Evolutionary conservation across 2,329 filamentous ascomycete species (phyloP), one percentile per base, ranked within the genome.

Genomic region (Cucurbitaria berberidis): DNA sequence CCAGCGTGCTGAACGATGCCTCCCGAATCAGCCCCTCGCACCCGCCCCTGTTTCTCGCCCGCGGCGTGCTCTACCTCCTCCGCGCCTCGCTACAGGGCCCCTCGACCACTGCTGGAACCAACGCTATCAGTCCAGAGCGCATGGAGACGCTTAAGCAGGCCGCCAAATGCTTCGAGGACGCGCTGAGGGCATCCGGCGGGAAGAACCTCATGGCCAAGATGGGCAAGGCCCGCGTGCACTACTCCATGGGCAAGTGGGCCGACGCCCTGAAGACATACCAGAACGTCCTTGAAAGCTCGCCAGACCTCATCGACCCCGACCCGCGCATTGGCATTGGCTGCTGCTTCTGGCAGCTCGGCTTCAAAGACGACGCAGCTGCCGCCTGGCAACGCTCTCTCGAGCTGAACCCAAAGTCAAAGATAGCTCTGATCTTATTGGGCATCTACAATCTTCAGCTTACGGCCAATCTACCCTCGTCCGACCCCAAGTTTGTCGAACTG

Each of bases 291-390:
- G 82, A 87, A 65, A 92, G 89, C 75, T 92, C 93, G 80, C 95
- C 95, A 1, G 87, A 91, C 62, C 82, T 98, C 68, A 86, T 89
- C 36, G 95, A 99, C 68, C 95, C 95, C 0, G 95, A 99, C 74
- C 96, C 95, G 63, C 86, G 96, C 64, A 93, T 99, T 64, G 95
- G 95, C 49, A 93, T 99, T 68, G 95, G 95, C 40, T 95, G 91
- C 76, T 99, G 95, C 79, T 89, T 97, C 74, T 99, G 96, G 95
- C 91, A 96, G 74, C 82, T 99, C 24, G 93, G 93, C 10, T 92
- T 91, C 80, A 97, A 96, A 74, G 91, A 96, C 29, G 91, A 96
- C 67, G 95, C 96, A 7, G 93, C 90, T 70, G 80, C 82, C 42
- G 93, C 95, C 11, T 99, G 95, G 95, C 89, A 96, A 70, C 84